A percentile compares a stretch with the other conserved stretches of the same genome.
These are phyloP conservation scores for Yamadazyma friedrichii DNA, from an alignment of 1,139 yeast species.

Conservation along the genomic window DNA sequence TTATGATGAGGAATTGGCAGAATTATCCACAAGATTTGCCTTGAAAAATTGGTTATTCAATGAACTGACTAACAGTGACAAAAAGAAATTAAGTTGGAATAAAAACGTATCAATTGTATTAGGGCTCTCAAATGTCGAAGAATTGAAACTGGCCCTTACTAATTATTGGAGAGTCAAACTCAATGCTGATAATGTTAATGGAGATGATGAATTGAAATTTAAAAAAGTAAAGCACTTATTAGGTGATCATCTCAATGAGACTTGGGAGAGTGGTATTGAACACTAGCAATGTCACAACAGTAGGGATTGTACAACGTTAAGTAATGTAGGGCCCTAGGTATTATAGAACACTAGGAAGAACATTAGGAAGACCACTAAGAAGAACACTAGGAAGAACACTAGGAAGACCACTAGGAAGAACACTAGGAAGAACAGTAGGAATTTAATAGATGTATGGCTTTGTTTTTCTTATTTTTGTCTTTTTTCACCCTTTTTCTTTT, in stretches of 20 bases:
- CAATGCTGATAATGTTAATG: constrained; percentile 28
- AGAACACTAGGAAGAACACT: too few relatives aligned
- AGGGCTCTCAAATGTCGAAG: constrained; percentile 66
- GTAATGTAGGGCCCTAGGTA: too few relatives aligned
- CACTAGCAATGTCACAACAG: too few relatives aligned
- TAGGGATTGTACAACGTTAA: too few relatives aligned
- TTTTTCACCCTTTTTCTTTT: not conserved
- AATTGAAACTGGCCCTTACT: constrained; percentile 60
- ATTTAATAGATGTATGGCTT: not conserved
- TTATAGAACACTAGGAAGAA: too few relatives aligned
- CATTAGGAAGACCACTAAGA: too few relatives aligned
- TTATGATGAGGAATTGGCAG: constrained; percentile 66
- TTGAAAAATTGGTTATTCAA: constrained; percentile 55
- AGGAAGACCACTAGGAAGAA: too few relatives aligned
- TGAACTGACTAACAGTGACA: constrained; percentile 8
- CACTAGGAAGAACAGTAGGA: not conserved
- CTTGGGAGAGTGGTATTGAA: constrained; percentile 69
- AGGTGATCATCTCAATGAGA: constrained; percentile 61
- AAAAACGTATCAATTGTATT: constrained; percentile 61
- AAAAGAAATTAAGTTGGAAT: constrained; percentile 20
- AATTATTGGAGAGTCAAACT: constrained; percentile 53
- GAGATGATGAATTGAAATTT: constrained; percentile 43
- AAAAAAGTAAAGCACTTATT: constrained; percentile 44
- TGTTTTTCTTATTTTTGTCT: too few relatives aligned
- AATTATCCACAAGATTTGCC: constrained; percentile 77